Evolutionary conservation across 129 eudicot genomes (phyloP), one percentile per base, ranked within the genome.

Genomic region (Tagetes patula): DNA sequence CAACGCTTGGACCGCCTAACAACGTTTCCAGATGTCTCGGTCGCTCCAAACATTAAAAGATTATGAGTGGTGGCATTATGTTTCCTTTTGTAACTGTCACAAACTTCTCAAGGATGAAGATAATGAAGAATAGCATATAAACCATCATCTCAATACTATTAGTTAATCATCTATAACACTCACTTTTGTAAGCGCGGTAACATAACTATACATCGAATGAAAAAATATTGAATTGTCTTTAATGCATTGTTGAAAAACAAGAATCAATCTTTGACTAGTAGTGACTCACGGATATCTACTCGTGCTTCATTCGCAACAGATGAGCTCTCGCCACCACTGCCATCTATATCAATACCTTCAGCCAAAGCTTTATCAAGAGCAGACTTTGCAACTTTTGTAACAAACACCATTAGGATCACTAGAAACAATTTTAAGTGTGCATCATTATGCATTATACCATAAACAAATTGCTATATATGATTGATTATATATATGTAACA

Each of bases 291-390:
- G 66, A 91, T 87, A 86, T 74, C 88, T 55, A 36, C 89, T 8
- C 67, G 58, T 4, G 73, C 62, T 79, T 80, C 85, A 45, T 70
- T 79, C 52, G 43, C 80, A n/a, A 63, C 43, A 10, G 85, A 85
- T 80, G 84, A 59, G n/a, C 74, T 66, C 5, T 77, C 73, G 37
- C 63, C 27, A 50, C 14, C 55, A 31, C 47, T 46, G 49, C 30
- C 85, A 4, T 87, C 88, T 52, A 80, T 47, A 52, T 85, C 84
- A 67, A 81, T 84, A 10, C 79, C 85, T 87, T 92, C 96, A 27
- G 85, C 88, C 74, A 92, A 79, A 4, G 96, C 97, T 49, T 89
- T 92, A 8, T 88, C 97, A 42, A 92, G 79, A 71, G 96, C 96
- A 32, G 86, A 63, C 77, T 88, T 92, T 13, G 97, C 97, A 76